Evolutionary conservation across 202 grass and related monocot species (phyloP).

Genomic region (Eragrostis tef): DNA sequence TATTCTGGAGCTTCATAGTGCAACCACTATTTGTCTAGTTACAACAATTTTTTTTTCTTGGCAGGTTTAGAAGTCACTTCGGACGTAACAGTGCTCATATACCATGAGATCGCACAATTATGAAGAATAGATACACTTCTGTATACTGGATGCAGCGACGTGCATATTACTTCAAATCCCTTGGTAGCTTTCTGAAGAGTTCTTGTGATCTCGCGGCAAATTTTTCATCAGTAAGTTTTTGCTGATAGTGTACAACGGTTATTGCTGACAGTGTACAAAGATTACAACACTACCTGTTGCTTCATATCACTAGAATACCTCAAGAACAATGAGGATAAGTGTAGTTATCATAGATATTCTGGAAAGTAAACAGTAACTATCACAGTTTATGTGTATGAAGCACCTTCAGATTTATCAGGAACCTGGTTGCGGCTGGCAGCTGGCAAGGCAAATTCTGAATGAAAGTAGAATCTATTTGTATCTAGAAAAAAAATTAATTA

Average conservation of each 20-base stretch:
- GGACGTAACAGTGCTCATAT: background rate
- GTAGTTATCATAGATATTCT: background rate
- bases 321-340: background rate
- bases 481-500: too few species aligned
- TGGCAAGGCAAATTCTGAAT: background rate
- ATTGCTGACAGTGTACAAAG: background rate
- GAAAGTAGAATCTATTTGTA: background rate
- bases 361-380: background rate
- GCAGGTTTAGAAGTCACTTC: constrained; percentile 5
- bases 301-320: background rate
- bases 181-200: background rate
- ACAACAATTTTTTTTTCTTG: background rate
- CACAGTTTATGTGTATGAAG: background rate
- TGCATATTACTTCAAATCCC: background rate
- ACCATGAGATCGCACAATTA: background rate
- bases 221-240: background rate
- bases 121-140: background rate
- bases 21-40: background rate
- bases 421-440: background rate
- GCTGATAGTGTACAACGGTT: background rate
- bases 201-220: background rate
- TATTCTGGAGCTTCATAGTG: background rate
- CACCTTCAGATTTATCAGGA: background rate
- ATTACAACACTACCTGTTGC: background rate
- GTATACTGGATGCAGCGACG: background rate